Evolutionary conservation across 176 grass and related monocot genomes (phyloP).

Genomic region (Phyllostachys edulis): DNA sequence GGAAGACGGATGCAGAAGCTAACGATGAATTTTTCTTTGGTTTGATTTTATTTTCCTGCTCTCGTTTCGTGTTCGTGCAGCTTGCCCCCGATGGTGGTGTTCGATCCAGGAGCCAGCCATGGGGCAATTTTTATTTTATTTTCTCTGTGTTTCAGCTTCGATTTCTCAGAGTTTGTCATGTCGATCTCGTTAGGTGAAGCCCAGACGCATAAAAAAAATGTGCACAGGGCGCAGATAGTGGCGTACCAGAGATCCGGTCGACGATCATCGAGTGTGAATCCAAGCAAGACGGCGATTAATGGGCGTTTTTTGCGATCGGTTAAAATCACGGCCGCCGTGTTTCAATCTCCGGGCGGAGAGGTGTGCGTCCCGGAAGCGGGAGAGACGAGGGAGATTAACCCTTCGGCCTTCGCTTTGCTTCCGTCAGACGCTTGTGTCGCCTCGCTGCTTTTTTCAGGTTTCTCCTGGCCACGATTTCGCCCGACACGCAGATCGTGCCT

Average conservation of each 20-base stretch:
- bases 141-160: background rate
- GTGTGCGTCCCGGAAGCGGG: background rate
- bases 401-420: background rate
- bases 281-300: slow-evolving; percentile 30
- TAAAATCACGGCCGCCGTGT: background rate
- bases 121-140: background rate
- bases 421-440: slow-evolving; percentile 13
- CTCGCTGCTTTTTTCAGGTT: background rate
- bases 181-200: background rate
- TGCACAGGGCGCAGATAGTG: background rate
- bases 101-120: background rate
- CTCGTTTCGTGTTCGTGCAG: background rate
- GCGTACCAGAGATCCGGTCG: background rate
- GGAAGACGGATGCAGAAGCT: background rate
- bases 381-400: background rate
- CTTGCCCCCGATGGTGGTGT: background rate
- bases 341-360: slow-evolving; percentile 6
- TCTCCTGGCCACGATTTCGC: background rate
- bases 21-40: background rate
- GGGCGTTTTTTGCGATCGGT: background rate
- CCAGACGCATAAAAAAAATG: background rate
- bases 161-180: slow-evolving; percentile 10
- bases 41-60: background rate
- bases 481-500: too few relatives aligned
- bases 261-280: background rate